Conservation (phyloP, 176 grass and related monocot genomes). For the Aegilops longissima region DNA sequence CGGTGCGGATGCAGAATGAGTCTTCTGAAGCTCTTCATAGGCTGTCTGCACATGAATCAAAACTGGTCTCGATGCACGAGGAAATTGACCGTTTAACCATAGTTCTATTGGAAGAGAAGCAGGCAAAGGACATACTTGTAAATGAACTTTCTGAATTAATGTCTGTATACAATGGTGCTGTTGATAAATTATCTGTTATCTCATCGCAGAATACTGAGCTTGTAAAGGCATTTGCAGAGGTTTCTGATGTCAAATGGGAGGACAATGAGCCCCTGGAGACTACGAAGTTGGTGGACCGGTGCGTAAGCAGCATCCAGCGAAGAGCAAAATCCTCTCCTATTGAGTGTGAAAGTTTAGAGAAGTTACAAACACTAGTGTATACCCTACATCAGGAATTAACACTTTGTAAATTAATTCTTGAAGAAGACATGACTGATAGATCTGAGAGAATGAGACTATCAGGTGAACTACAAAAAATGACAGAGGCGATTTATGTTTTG, state of each 20-base stretch:
- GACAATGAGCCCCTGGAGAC: constrained; percentile 36
- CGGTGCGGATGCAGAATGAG: constrained; percentile 47
- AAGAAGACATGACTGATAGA: constrained; percentile 66
- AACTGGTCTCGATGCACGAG: constrained; percentile 60
- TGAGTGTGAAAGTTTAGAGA: constrained; percentile 55
- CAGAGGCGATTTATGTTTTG: constrained; percentile 50
- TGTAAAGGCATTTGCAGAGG: constrained; percentile 60
- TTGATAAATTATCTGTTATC: constrained; percentile 47
- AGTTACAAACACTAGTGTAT: constrained; percentile 59
- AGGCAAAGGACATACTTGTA: constrained; percentile 63
- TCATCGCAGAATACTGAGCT: constrained; percentile 65
- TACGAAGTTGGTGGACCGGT: constrained; percentile 53
- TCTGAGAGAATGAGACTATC: constrained; percentile 42
- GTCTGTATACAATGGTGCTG: constrained; percentile 44
- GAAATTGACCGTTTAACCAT: constrained; percentile 66
- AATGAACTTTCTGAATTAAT: constrained; percentile 77
- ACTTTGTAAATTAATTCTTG: constrained; percentile 70
- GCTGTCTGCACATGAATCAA: constrained; percentile 52
- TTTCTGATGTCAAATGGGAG: constrained; percentile 64
- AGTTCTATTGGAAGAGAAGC: constrained; percentile 78
- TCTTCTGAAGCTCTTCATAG: constrained; percentile 42
- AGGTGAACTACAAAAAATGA: constrained; percentile 47
- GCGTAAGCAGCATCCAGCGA: constrained; percentile 45
- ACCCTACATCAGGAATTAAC: constrained; percentile 69
- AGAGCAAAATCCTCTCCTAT: constrained; percentile 45